Evolutionary conservation across 352 stramenopile genomes (phyloP).

Genomic region (Pythium pyrilobum): DNA sequence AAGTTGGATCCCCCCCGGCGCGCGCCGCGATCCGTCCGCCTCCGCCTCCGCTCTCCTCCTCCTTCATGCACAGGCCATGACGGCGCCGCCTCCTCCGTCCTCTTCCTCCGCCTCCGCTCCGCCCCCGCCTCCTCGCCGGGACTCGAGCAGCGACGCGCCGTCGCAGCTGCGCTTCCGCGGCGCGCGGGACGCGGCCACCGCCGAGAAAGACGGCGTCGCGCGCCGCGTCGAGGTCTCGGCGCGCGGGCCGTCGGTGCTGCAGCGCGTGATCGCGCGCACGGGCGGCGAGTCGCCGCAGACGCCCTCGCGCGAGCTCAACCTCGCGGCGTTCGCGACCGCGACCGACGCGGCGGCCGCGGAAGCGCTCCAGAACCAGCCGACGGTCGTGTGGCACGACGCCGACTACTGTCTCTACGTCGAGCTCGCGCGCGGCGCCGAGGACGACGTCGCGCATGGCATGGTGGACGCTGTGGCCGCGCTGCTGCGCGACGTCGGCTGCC

Average conservation of each 20-base stretch:
- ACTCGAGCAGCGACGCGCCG: not conserved
- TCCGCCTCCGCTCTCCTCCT: not conserved
- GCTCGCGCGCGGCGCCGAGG: not conserved
- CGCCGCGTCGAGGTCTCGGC: not conserved
- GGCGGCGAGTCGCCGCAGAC: not conserved
- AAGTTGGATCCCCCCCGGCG: no score
- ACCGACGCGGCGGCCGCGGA: not conserved
- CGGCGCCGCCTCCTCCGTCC: not conserved
- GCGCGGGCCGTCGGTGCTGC: not conserved
- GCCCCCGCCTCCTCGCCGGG: no score
- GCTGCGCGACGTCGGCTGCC: constrained; percentile 34
- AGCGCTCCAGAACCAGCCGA: not conserved
- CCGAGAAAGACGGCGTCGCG: not conserved
- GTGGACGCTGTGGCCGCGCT: constrained; percentile 32
- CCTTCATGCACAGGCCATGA: not conserved
- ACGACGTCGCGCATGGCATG: constrained; percentile 23
- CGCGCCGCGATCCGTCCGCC: no score
- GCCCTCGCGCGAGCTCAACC: not conserved
- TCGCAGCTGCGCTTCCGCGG: constrained; percentile 5
- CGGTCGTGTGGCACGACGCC: constrained; percentile 14
- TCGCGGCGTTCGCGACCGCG: not conserved
- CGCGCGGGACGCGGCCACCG: not conserved
- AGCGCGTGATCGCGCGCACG: not conserved
- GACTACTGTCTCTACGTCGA: constrained; percentile 25
- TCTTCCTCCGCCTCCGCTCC: not conserved